A percentile compares a stretch with the other conserved stretches of the same genome.
These are phyloP conservation scores for Croton laevigatus DNA, from an alignment of 441 rosid species.

Conservation along the genomic window DNA sequence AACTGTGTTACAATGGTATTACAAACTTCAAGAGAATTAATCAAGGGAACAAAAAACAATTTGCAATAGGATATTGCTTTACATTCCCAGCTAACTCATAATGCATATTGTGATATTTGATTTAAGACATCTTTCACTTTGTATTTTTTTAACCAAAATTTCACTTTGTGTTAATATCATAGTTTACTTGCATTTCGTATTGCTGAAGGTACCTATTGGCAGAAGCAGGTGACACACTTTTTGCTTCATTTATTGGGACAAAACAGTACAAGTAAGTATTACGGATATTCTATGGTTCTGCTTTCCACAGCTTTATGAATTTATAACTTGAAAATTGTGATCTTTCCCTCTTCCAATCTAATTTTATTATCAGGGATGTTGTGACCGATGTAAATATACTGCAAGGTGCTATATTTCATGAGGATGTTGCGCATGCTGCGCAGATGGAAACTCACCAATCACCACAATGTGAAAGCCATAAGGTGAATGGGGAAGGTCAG, in stretches of 20 bases:
- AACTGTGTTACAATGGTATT: neutral
- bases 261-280: slow-evolving; percentile 84
- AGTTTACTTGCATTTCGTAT: slow-evolving; percentile 1
- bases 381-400: slow-evolving; percentile 94
- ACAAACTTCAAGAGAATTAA: neutral
- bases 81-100: neutral
- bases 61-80: neutral
- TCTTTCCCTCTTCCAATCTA: slow-evolving; percentile 9
- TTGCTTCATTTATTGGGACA: slow-evolving; percentile 97
- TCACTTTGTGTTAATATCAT: neutral
- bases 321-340: slow-evolving; percentile 17
- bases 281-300: slow-evolving; percentile 11
- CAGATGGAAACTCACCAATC: slow-evolving; percentile 43
- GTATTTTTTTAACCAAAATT: neutral
- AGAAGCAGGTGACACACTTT: slow-evolving; percentile 92
- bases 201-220: slow-evolving; percentile 79
- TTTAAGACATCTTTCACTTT: neutral
- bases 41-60: neutral
- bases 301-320: neutral
- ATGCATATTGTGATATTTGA: neutral
- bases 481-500: slow-evolving; percentile 44
- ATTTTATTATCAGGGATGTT: slow-evolving; percentile 66
- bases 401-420: slow-evolving; percentile 95
- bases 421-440: slow-evolving; percentile 48
- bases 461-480: slow-evolving; percentile 38